Conservation (phyloP, 23 red algal genomes). For the Gracilaria vermiculophylla region DNA sequence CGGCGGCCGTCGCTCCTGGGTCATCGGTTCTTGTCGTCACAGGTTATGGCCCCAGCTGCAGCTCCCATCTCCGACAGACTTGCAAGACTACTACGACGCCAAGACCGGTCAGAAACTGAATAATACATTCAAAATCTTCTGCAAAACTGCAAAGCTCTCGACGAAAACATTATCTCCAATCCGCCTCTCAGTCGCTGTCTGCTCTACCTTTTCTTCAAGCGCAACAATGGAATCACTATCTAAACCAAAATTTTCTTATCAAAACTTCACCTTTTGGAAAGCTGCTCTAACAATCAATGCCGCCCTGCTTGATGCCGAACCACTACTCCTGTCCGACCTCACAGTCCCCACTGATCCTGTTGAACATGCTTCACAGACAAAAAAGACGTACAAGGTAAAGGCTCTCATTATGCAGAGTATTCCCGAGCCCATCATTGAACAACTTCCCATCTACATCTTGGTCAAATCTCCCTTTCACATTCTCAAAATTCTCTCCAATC, state of each 20-base stretch:
- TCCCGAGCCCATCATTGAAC: not conserved
- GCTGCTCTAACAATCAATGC: not conserved
- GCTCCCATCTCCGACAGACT: not conserved
- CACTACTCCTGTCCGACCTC: not conserved
- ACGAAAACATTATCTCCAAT: not conserved
- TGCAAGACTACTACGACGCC: not conserved
- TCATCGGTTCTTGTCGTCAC: conserved; percentile 3
- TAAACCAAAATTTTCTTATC: not conserved
- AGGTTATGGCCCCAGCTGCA: conserved; percentile 13
- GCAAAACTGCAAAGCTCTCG: not conserved
- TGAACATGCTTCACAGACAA: not conserved
- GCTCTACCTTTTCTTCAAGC: not conserved
- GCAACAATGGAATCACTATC: not conserved
- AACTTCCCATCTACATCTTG: not conserved
- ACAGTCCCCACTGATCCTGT: not conserved
- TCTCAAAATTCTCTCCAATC: not conserved
- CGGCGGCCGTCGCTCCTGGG: no score
- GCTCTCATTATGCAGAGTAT: not conserved
- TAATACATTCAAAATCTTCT: conserved; percentile 25
- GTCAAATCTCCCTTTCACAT: not conserved
- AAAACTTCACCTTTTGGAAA: not conserved
- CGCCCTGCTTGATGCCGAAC: not conserved
- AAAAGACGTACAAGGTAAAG: not conserved
- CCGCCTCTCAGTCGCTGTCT: conserved; percentile 21
- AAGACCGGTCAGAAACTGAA: not conserved